Percentiles rank a stretch among this genome's conserved stretches.
These are phyloP conservation scores for Bertia moriformis DNA, from an alignment of 2,329 filamentous ascomycete genomes.

Conservation along the genomic window DNA sequence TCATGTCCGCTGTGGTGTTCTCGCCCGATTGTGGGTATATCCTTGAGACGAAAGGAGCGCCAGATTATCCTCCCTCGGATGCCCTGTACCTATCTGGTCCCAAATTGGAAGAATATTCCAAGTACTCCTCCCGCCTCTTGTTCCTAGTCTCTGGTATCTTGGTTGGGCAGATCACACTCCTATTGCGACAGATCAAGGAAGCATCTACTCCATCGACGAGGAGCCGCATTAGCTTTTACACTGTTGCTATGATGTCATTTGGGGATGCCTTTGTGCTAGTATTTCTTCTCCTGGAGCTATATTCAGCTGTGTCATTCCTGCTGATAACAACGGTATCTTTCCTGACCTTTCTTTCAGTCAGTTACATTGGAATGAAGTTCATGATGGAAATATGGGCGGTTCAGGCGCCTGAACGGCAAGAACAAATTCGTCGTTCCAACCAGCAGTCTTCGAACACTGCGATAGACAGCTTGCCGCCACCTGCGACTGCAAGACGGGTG, in stretches of 20 bases:
- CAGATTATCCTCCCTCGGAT: slow-evolving; percentile 33
- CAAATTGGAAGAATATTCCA: slow-evolving; percentile 39
- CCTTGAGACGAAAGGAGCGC: slow-evolving; percentile 43
- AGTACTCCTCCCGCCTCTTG: slow-evolving; percentile 32
- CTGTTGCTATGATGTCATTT: slow-evolving; percentile 21
- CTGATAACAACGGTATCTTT: slow-evolving; percentile 39
- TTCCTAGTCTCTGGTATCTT: slow-evolving; percentile 17
- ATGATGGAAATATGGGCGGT: slow-evolving; percentile 54
- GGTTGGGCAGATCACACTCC: slow-evolving; percentile 17
- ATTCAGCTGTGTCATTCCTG: slow-evolving; percentile 35
- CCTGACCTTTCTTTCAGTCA: slow-evolving; percentile 42
- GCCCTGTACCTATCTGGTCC: slow-evolving; percentile 35
- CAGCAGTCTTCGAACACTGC: slow-evolving; percentile 12
- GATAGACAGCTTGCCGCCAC: slow-evolving; percentile 26
- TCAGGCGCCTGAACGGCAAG: slow-evolving; percentile 32
- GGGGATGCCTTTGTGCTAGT: slow-evolving; percentile 17
- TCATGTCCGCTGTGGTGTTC: slow-evolving; percentile 45
- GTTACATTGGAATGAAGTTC: slow-evolving; percentile 49
- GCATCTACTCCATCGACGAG: slow-evolving; percentile 24
- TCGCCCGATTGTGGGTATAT: slow-evolving; percentile 55
- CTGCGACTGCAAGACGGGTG: slow-evolving; percentile 27
- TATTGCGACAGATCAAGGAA: slow-evolving; percentile 22
- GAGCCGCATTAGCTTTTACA: slow-evolving; percentile 21
- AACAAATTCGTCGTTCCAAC: slow-evolving; percentile 17
- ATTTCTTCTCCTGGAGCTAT: slow-evolving; percentile 22